Conservation (phyloP, 306 rosid genomes). For the Carpinus viminea region DNA sequence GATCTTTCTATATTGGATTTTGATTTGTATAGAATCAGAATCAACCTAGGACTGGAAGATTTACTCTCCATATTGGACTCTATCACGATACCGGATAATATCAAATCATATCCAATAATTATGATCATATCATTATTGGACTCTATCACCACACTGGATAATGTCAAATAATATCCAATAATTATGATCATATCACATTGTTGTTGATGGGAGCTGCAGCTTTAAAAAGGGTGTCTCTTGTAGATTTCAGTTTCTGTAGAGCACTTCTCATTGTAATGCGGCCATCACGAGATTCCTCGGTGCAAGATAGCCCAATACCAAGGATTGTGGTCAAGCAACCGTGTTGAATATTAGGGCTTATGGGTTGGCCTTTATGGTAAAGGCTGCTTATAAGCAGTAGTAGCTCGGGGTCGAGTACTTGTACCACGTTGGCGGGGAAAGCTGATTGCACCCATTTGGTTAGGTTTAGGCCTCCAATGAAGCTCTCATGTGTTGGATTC, state of each 20-base stretch:
- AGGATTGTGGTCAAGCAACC: constrained; percentile 44
- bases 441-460: constrained; percentile 55
- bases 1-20: no score
- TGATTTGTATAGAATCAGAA: no score
- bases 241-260: constrained; percentile 42
- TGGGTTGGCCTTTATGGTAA: constrained; percentile 7
- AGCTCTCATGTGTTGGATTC: constrained; percentile 58
- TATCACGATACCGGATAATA: no score
- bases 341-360: constrained; percentile 25
- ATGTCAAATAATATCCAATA: no score
- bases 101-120: no score
- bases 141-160: no score
- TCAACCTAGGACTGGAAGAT: no score
- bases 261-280: constrained; percentile 55
- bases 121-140: no score
- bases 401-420: constrained; percentile 49
- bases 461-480: constrained; percentile 48
- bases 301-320: constrained; percentile 54
- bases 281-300: constrained; percentile 38
- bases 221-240: constrained; percentile 40
- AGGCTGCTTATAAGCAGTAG: constrained; percentile 3
- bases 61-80: no score
- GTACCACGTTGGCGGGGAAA: constrained; percentile 31
- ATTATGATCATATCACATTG: no score
- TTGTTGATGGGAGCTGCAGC: neutral